Evolutionary conservation across 352 stramenopile species (phyloP).

Genomic region (Globisporangium lucens): DNA sequence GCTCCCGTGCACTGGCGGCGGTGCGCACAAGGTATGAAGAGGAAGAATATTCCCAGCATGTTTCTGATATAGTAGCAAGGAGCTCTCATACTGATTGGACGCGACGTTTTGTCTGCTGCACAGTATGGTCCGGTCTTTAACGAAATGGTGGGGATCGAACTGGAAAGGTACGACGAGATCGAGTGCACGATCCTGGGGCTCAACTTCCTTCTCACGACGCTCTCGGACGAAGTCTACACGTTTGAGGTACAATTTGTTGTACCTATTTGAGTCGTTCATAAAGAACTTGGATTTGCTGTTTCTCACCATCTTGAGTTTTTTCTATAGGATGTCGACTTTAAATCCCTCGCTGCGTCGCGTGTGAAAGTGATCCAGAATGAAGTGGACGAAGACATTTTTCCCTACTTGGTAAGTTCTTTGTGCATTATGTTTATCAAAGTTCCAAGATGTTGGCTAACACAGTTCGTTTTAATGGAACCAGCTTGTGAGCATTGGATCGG

Average conservation of each 20-base stretch:
- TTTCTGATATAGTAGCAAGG: background rate
- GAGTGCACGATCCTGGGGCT: conserved; percentile 96
- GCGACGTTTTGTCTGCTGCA: background rate
- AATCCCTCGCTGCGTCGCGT: conserved; percentile 65
- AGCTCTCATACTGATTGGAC: background rate
- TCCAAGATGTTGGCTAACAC: no score
- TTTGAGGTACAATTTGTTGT: conserved; percentile 77
- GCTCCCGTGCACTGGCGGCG: conserved; percentile 77
- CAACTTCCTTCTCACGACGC: conserved; percentile 95
- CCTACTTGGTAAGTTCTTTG: conserved; percentile 62
- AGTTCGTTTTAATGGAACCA: no score
- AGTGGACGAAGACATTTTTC: conserved; percentile 77
- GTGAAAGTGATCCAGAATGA: conserved; percentile 80
- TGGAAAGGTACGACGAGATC: conserved; percentile 93
- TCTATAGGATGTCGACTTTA: conserved; percentile 71
- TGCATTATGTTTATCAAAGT: background rate
- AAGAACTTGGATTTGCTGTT: no score
- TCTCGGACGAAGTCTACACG: conserved; percentile 97
- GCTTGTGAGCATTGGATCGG: conserved; percentile 98
- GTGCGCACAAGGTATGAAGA: conserved; percentile 74
- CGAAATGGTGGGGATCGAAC: conserved; percentile 76
- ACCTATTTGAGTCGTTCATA: no score
- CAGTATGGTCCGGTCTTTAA: conserved; percentile 72
- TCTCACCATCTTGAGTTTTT: no score
- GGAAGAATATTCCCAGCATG: background rate